Percentiles rank a stretch among this genome's conserved stretches.
phyloP scores from a whole-genome alignment of 495 filamentous ascomycete species.

The Endocarpon pusillum region DNA sequence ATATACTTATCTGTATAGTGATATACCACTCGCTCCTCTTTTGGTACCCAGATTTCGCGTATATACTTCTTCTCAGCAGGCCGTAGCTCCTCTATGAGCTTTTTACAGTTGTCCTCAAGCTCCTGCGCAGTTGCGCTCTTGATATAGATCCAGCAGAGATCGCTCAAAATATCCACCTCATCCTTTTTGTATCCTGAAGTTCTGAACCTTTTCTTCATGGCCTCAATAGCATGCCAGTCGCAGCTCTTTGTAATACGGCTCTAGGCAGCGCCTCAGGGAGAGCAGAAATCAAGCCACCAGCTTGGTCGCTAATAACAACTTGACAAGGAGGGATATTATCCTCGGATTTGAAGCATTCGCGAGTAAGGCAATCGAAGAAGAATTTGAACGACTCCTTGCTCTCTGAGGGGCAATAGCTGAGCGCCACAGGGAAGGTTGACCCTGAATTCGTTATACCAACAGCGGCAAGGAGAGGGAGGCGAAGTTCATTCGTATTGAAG shows the following conservation, averaged over 20 bases:
- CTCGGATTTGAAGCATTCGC: background rate
- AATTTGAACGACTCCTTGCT: background rate
- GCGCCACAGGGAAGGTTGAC: slow-evolving; percentile 2
- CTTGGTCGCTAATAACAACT: background rate
- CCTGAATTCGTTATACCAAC: slow-evolving; percentile 1
- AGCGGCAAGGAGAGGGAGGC: background rate
- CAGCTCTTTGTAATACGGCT: background rate
- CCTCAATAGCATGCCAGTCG: background rate
- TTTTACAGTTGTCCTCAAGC: slow-evolving; percentile 1
- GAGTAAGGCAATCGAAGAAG: slow-evolving; percentile 1
- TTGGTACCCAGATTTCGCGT: background rate
- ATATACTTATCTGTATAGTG: background rate
- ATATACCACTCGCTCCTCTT: slow-evolving; percentile 1
- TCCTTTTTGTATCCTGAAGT: too few species aligned
- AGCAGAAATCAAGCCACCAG: background rate
- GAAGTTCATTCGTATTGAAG: slow-evolving; percentile 1
- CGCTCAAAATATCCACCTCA: background rate
- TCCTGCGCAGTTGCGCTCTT: background rate
- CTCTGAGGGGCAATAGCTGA: slow-evolving; percentile 1
- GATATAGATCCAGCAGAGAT: background rate
- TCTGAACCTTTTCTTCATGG: background rate
- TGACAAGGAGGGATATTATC: background rate
- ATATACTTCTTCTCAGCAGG: slow-evolving; percentile 1
- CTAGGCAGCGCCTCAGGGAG: background rate
- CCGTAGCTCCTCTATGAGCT: background rate